Percentiles rank a stretch among this genome's conserved stretches.
These are phyloP conservation scores for Halenospora varia DNA, from an alignment of 495 filamentous ascomycete genomes.

Conservation along the genomic window DNA sequence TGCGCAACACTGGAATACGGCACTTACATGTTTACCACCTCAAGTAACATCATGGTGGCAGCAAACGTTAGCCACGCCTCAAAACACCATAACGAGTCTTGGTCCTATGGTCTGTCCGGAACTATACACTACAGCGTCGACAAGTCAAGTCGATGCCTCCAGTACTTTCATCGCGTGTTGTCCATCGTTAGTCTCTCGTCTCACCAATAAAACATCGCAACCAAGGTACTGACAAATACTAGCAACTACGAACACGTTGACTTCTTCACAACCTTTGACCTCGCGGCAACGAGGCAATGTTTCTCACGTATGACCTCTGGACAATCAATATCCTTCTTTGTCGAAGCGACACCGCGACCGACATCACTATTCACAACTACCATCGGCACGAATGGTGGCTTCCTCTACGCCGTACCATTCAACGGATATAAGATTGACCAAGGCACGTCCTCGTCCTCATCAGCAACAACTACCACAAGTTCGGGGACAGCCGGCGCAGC, in stretches of 20 bases:
- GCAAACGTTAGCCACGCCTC: conserved; percentile 15
- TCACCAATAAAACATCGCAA: no score
- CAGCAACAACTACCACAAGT: not conserved
- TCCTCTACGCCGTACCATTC: not conserved
- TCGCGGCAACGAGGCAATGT: not conserved
- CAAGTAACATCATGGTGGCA: conserved; percentile 27
- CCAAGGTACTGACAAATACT: not conserved
- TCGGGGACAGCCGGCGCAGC: not conserved
- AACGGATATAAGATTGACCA: not conserved
- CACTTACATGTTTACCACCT: conserved; percentile 19
- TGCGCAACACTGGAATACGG: conserved; percentile 12
- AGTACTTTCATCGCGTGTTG: conserved; percentile 27
- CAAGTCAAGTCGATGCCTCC: conserved; percentile 17
- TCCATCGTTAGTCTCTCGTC: conserved; percentile 23
- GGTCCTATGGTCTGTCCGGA: conserved; percentile 26
- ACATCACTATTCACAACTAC: not conserved
- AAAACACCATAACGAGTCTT: conserved; percentile 20
- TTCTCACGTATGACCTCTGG: not conserved
- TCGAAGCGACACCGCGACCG: not conserved
- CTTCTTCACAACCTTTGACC: not conserved
- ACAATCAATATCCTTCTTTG: not conserved
- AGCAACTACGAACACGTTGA: not conserved
- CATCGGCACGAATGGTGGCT: not conserved
- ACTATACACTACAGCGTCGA: conserved; percentile 25
- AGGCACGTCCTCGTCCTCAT: not conserved